Base-by-base conservation (phyloP, 2,329 filamentous ascomycete species). In the Fusarium bulbicola region DNA sequence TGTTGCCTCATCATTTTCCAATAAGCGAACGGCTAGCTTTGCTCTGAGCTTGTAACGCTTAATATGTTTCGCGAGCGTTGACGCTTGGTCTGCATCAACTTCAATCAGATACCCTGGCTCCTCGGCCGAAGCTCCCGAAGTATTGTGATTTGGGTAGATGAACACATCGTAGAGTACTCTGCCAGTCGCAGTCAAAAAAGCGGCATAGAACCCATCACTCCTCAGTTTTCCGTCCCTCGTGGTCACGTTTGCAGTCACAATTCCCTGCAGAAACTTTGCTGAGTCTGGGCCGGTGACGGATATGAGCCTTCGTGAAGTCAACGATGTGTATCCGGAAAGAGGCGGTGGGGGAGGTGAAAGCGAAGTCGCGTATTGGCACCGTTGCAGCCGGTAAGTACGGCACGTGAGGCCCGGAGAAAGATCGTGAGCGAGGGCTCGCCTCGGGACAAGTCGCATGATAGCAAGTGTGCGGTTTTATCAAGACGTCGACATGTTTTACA, bases 121-220 rank as follows among this genome's bases (percentile, higher is more conserved):
- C n/a, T 76, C 75, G 9, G 59, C 70, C 34, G 76, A 66, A 21
- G 74, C 60, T 18, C 75, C 77, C 11, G 74, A 74, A 52, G 67
- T 77, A 59, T 73, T 76, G 50, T 82, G 78, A 72, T 89, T 84
- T 0, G 91, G 92, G 85, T 97, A 98, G 53, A 99, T 86, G 81
- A 98, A 97, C 59, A 95, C 92, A 83, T 99, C 96, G 84, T 95
- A 90, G 47, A 98, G 85, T 15, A 99, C 88, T 64, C 95, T 90
- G 46, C 96, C 96, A 68, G 90, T 90, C 13, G 95, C 94, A 74
- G 93, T 97, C 46, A 99, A 86, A 78, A 99, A 97, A 1, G 91
- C 94, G 12, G 92, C 88, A 82, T 97, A 98, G 80, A 92, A 91
- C 8, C 90, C 92, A 2, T 84, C 82, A 7, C 75, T 77, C 30